These are phyloP conservation scores for Nicotiana tomentosiformis DNA, from an alignment of 257 asterid genomes.

Conservation along the genomic window DNA sequence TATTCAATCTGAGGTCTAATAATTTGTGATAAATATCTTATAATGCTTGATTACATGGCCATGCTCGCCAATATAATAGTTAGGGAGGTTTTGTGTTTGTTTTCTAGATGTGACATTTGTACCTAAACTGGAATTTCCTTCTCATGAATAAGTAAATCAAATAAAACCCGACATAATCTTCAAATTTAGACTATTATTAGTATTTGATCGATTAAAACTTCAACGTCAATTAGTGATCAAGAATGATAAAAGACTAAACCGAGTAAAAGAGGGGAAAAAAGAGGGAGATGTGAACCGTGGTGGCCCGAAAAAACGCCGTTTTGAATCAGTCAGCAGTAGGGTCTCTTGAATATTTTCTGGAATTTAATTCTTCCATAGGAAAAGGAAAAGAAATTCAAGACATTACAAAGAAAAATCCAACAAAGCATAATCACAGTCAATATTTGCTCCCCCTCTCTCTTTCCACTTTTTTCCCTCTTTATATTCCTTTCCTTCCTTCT, in stretches of 20 bases:
- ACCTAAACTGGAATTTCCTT: neutral
- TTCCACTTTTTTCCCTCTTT: slow-evolving; percentile 26
- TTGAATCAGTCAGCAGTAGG: slow-evolving; percentile 42
- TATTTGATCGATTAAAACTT: neutral
- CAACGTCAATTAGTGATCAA: neutral
- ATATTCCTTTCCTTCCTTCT: slow-evolving; percentile 13
- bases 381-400: neutral
- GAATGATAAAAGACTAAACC: neutral
- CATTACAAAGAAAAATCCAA: neutral
- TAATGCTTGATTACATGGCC: too few species aligned
- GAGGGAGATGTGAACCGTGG: neutral
- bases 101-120: neutral
- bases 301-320: neutral
- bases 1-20: too few species aligned
- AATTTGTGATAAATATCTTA: too few species aligned
- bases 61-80: too few species aligned
- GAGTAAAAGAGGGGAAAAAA: neutral
- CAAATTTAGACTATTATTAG: neutral
- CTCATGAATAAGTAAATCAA: neutral
- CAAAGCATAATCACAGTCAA: slow-evolving; percentile 9
- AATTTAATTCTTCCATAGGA: neutral
- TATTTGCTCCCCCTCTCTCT: neutral
- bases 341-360: neutral
- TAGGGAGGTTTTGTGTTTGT: neutral
- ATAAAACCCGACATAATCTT: neutral